phyloP scores from a whole-genome alignment of 805 yeast species.

The Ogataea chonburiensis region DNA sequence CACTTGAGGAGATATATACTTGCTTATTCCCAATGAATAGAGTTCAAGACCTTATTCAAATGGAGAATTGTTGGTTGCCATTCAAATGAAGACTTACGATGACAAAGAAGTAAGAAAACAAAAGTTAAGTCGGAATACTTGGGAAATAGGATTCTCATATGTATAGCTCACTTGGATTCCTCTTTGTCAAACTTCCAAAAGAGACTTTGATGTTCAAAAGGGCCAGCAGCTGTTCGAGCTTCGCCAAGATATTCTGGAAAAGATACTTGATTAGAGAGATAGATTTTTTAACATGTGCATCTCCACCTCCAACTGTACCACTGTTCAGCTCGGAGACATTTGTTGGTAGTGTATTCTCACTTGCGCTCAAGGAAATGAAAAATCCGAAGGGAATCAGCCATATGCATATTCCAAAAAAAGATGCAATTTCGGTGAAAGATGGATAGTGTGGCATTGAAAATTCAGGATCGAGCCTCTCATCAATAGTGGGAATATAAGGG shows the following conservation, averaged over 20 bases:
- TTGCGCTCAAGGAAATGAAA: constrained; percentile 88
- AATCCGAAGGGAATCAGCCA: constrained; percentile 94
- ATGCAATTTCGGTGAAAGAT: constrained; percentile 84
- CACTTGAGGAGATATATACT: too few species aligned
- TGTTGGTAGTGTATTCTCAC: constrained; percentile 80
- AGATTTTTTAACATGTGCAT: constrained; percentile 39
- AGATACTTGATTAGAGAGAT: constrained; percentile 69
- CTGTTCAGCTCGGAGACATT: constrained; percentile 31
- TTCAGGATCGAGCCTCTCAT: constrained; percentile 53
- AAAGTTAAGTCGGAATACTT: too few species aligned
- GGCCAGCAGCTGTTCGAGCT: constrained; percentile 45
- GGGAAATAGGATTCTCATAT: too few species aligned
- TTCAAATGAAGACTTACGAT: too few species aligned
- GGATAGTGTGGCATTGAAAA: constrained; percentile 70
- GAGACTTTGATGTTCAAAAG: constrained; percentile 60
- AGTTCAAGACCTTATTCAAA: too few species aligned
- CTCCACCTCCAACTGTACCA: constrained; percentile 22
- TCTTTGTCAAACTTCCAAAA: constrained; percentile 14
- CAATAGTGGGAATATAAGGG: constrained; percentile 69
- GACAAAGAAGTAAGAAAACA: too few species aligned
- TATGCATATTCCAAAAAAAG: constrained; percentile 88
- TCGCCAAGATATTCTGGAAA: constrained; percentile 52
- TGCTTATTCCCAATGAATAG: too few species aligned
- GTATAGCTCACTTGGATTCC: constrained; percentile 31
- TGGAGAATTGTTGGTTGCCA: too few species aligned